Base-by-base conservation (phyloP, 2,329 filamentous ascomycete species). In the Ascocoryne sarcoides region DNA sequence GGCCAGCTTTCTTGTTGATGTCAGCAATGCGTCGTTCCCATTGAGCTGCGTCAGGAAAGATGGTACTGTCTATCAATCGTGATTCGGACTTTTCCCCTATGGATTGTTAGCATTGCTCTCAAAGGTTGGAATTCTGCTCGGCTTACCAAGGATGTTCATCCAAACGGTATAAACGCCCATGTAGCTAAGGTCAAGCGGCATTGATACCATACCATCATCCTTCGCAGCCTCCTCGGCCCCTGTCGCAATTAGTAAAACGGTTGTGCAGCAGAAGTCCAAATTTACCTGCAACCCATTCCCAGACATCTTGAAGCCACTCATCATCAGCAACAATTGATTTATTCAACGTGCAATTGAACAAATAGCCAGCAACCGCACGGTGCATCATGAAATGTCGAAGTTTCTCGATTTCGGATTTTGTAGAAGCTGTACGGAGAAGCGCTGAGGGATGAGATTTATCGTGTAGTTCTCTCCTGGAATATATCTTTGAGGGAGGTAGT, bases 241-340 rank as follows among this genome's bases (percentile, higher is more conserved):
- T 75, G 46, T 30, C 23, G 33, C 35, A 33, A 10, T 10, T 29
- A 35, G 10, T 23, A 37, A 5, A 28, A 32, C 36, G 5, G 38
- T 16, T 29, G 5, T 31, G 16, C 4, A 31, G 12, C 23, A n/a
- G 12, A 39, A 20, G 30, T 35, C 14, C 10, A n/a, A 48, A 69
- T 66, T 56, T 55, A 78, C 82, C 76, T 43, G 74, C 70, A 35
- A 89, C 69, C 70, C 84, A 85, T 34, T 77, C 74, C 86, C 86
- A 93, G n/a, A 84, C 65, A 41, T 84, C 81, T 42, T 78, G 72
- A n/a, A 90, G 66, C 75, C 83, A 85, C 20, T 74, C 75, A 53
- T 89, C 80, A 45, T 86, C 82, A 4, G 70, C 66, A 1, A 84
- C 71, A n/a, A 89, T 72, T 4, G 70, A 63, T 46, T 73, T 72